These are phyloP conservation scores for Termitomyces sp. DNA, from an alignment of 768 basidiomycete genomes.

Conservation along the genomic window DNA sequence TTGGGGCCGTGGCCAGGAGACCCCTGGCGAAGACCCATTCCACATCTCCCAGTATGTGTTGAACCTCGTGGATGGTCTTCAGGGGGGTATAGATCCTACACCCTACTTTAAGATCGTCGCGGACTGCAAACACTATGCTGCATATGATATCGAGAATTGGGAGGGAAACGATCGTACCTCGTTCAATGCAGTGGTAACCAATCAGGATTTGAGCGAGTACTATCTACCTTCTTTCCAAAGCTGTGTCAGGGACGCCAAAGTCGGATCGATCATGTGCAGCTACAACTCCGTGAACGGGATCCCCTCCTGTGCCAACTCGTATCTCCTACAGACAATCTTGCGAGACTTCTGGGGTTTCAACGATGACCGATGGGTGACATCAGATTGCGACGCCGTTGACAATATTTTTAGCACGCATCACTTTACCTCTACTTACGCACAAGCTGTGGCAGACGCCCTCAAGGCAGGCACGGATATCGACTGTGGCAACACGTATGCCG, in stretches of 20 bases:
- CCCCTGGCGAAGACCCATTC: constrained; percentile 59
- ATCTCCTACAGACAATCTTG: constrained; percentile 48
- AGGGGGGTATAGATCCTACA: constrained; percentile 53
- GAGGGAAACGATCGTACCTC: constrained; percentile 43
- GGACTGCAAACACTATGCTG: constrained; percentile 61
- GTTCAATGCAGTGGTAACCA: constrained; percentile 52
- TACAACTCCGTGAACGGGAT: constrained; percentile 63
- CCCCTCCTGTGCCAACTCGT: constrained; percentile 52
- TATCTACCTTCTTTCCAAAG: constrained; percentile 55
- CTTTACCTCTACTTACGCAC: constrained; percentile 38
- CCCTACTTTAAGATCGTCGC: constrained; percentile 50
- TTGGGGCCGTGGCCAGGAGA: constrained; percentile 63
- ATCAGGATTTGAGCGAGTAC: constrained; percentile 54
- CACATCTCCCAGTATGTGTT: constrained; percentile 51
- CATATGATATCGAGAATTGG: constrained; percentile 59
- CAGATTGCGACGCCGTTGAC: constrained; percentile 53
- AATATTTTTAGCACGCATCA: constrained; percentile 52
- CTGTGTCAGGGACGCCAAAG: constrained; percentile 60
- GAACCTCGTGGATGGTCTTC: constrained; percentile 50
- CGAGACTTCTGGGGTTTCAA: constrained; percentile 51
- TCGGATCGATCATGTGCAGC: constrained; percentile 59
- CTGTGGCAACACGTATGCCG: constrained; percentile 47
- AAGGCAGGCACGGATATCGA: constrained; percentile 55
- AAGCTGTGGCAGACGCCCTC: constrained; percentile 48
- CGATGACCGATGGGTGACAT: constrained; percentile 51